Evolutionary conservation across 2,329 filamentous ascomycete species (phyloP).

Genomic region (Alternaria atra): DNA sequence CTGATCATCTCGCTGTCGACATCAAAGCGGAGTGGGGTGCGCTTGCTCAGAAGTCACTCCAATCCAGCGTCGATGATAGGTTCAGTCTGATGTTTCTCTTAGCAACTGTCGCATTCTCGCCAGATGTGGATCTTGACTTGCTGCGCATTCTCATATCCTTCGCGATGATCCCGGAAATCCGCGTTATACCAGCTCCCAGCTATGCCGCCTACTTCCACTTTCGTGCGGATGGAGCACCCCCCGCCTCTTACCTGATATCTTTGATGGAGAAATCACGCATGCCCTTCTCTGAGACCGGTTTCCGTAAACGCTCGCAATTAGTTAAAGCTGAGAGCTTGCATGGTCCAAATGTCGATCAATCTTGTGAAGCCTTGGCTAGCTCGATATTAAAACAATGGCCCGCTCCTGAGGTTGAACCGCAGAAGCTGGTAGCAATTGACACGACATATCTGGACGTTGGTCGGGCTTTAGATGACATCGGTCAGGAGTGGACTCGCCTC

Average conservation of each 20-base stretch:
- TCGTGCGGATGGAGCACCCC: constrained; percentile 44
- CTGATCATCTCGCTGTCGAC: constrained; percentile 53
- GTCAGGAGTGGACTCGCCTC: constrained; percentile 59
- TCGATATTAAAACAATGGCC: constrained; percentile 54
- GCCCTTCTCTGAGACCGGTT: constrained; percentile 37
- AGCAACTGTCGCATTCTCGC: constrained; percentile 55
- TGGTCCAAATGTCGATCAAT: constrained; percentile 26
- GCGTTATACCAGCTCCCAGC: constrained; percentile 48
- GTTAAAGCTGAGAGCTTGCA: constrained; percentile 36
- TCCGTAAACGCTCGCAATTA: constrained; percentile 38
- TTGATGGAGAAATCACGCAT: constrained; percentile 40
- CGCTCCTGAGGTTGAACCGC: constrained; percentile 44
- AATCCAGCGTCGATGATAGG: constrained; percentile 30
- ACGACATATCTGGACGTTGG: constrained; percentile 45
- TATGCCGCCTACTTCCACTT: constrained; percentile 49
- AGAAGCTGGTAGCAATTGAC: constrained; percentile 38
- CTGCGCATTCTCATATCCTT: constrained; percentile 59
- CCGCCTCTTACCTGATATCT: constrained; percentile 7
- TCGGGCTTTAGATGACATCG: constrained; percentile 53
- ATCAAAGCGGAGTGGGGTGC: constrained; percentile 56
- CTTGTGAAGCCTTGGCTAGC: constrained; percentile 52
- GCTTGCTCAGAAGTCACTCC: constrained; percentile 52
- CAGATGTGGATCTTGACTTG: constrained; percentile 51
- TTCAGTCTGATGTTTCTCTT: constrained; percentile 59
- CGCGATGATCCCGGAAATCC: constrained; percentile 53